Evolutionary conservation across 2,329 filamentous ascomycete genomes (phyloP).

Genomic region (Xylariales sp.): DNA sequence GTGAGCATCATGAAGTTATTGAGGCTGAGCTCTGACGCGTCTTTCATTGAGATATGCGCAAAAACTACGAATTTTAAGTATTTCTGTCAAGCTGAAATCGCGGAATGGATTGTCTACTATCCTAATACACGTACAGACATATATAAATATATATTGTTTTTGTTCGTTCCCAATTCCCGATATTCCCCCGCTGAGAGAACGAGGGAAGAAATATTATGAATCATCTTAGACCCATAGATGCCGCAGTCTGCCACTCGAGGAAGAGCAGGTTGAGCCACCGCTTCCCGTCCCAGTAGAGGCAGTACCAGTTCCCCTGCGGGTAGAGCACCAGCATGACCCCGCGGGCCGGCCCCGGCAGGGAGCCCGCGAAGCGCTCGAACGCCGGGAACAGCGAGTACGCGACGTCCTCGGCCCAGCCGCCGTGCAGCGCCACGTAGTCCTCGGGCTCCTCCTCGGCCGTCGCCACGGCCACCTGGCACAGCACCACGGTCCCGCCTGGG

Average conservation of each 20-base stretch:
- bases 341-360: not conserved
- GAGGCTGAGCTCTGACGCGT: too few relatives aligned
- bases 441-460: slow-evolving; percentile 3
- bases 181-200: too few relatives aligned
- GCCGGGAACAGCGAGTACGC: slow-evolving; percentile 8
- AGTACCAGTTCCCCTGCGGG: slow-evolving; percentile 11
- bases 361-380: slow-evolving; percentile 10
- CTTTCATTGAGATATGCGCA: too few relatives aligned
- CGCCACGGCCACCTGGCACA: slow-evolving; percentile 12
- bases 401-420: slow-evolving; percentile 9
- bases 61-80: too few relatives aligned
- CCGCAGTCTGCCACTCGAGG: slow-evolving; percentile 16
- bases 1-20: too few relatives aligned
- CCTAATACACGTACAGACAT: too few relatives aligned
- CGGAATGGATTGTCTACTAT: too few relatives aligned
- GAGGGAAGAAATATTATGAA: too few relatives aligned
- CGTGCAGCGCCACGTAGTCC: slow-evolving; percentile 8
- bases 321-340: slow-evolving; percentile 12
- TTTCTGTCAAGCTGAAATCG: too few relatives aligned
- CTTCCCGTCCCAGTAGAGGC: slow-evolving; percentile 14
- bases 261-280: slow-evolving; percentile 17
- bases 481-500: slow-evolving; percentile 10
- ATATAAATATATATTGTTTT: too few relatives aligned
- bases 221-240: slow-evolving; percentile 9
- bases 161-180: too few relatives aligned